Conservation (phyloP, 805 yeast genomes). For the Candida ipomoeae region DNA sequence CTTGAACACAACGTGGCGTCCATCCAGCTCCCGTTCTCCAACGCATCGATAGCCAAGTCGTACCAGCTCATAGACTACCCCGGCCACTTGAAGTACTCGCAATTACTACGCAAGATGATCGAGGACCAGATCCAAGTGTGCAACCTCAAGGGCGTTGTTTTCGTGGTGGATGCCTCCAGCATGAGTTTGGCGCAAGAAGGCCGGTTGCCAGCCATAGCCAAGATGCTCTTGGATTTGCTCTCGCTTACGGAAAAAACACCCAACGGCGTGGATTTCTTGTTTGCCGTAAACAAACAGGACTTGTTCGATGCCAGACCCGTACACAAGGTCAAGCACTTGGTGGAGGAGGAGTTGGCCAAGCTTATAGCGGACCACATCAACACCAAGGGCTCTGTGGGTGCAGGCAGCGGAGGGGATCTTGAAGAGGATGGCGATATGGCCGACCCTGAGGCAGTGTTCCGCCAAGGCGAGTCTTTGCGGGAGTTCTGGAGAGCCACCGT, state of each 20-base stretch:
- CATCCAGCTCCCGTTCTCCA: constrained; percentile 33
- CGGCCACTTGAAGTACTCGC: constrained; percentile 75
- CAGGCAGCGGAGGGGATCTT: constrained; percentile 38
- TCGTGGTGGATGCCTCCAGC: constrained; percentile 71
- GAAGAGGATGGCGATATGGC: constrained; percentile 27
- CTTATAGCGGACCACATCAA: constrained; percentile 45
- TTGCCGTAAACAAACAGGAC: constrained; percentile 85
- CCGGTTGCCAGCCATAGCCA: constrained; percentile 44
- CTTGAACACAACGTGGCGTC: constrained; percentile 32
- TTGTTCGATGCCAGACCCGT: constrained; percentile 78
- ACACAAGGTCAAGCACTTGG: constrained; percentile 49
- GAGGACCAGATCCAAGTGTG: constrained; percentile 34
- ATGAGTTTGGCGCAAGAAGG: constrained; percentile 41
- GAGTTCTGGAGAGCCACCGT: constrained; percentile 43
- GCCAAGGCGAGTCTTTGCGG: constrained; percentile 37
- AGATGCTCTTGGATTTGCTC: constrained; percentile 56
- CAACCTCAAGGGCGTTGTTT: constrained; percentile 63
- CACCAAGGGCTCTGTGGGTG: constrained; percentile 21
- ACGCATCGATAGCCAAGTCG: constrained; percentile 31
- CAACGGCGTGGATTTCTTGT: constrained; percentile 66
- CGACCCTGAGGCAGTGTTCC: constrained; percentile 24
- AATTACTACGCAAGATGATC: constrained; percentile 49
- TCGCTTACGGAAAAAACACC: constrained; percentile 58
- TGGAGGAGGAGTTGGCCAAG: constrained; percentile 62
- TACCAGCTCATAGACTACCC: constrained; percentile 74